Evolutionary conservation across 768 basidiomycete species (phyloP).

Genomic region (Leccinum boreale): DNA sequence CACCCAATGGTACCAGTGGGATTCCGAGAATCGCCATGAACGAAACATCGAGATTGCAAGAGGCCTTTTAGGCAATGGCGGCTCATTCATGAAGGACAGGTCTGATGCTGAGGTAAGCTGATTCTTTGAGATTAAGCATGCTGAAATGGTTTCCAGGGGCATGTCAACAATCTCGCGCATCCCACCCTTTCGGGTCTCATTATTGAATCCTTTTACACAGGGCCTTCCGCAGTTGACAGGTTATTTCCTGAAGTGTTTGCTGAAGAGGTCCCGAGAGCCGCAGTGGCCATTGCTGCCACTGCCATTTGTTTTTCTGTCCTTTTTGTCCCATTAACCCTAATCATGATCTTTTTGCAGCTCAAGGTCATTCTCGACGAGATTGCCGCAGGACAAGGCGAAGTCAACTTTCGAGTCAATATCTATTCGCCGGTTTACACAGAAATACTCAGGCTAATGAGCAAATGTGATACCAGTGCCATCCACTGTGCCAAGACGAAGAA

Average conservation of each 20-base stretch:
- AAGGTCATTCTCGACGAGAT: not conserved
- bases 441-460: not conserved
- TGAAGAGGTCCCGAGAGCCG: not conserved
- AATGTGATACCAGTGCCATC: not conserved
- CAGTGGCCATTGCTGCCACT: not conserved
- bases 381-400: not conserved
- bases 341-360: not conserved
- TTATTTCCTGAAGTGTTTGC: conserved; percentile 4
- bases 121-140: not conserved
- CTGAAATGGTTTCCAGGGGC: not conserved
- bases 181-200: not conserved
- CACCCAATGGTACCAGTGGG: too few species aligned
- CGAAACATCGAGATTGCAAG: not conserved
- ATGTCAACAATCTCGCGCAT: conserved; percentile 4
- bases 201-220: not conserved
- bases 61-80: not conserved
- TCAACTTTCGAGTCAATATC: not conserved
- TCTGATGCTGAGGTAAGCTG: not conserved
- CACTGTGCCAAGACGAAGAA: not conserved
- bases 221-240: not conserved
- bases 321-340: not conserved
- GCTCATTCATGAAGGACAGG: not conserved
- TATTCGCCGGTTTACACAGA: not conserved
- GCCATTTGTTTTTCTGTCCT: not conserved
- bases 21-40: too few species aligned